phyloP scores from a whole-genome alignment of 2,329 filamentous ascomycete species.

The Colletotrichum tamarilloi region DNA sequence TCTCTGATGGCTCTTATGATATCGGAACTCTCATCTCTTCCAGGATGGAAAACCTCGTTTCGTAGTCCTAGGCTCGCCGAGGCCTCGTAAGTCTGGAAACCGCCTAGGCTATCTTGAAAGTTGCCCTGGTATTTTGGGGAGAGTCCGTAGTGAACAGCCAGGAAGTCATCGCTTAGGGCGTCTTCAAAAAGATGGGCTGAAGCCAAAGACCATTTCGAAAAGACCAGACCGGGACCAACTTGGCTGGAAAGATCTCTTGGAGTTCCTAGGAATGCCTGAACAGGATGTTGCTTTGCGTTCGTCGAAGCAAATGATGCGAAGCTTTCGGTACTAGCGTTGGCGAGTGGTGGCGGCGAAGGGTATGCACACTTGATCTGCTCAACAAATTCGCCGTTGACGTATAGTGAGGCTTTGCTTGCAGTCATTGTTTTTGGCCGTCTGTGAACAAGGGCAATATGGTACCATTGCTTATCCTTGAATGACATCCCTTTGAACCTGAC shows the following conservation, averaged over 20 bases:
- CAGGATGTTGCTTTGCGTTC: constrained; percentile 70
- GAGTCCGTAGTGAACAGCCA: constrained; percentile 90
- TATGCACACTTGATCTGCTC: constrained; percentile 93
- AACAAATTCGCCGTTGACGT: constrained; percentile 91
- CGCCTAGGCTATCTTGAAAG: constrained; percentile 94
- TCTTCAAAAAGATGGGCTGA: constrained; percentile 92
- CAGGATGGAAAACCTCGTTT: constrained; percentile 90
- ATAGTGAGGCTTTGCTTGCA: constrained; percentile 85
- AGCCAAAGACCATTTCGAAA: constrained; percentile 88
- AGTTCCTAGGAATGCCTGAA: constrained; percentile 94
- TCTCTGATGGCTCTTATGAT: constrained; percentile 89
- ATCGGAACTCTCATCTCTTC: constrained; percentile 90
- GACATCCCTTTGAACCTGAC: constrained; percentile 88
- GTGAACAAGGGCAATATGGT: constrained; percentile 92
- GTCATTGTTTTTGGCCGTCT: constrained; percentile 79
- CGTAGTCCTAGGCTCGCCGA: constrained; percentile 90
- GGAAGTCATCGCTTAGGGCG: constrained; percentile 86
- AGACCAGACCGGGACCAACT: constrained; percentile 77
- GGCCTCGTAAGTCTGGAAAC: constrained; percentile 95
- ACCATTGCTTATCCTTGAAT: constrained; percentile 86
- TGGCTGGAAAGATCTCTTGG: constrained; percentile 86
- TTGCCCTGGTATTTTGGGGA: constrained; percentile 94
- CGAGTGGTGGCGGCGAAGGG: constrained; percentile 77
- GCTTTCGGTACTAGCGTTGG: constrained; percentile 72
- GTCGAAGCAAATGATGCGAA: constrained; percentile 76